Evolutionary conservation across 148 eudicot species (phyloP), one percentile per base, ranked within the genome.

Genomic region (Arctostaphylos glauca): DNA sequence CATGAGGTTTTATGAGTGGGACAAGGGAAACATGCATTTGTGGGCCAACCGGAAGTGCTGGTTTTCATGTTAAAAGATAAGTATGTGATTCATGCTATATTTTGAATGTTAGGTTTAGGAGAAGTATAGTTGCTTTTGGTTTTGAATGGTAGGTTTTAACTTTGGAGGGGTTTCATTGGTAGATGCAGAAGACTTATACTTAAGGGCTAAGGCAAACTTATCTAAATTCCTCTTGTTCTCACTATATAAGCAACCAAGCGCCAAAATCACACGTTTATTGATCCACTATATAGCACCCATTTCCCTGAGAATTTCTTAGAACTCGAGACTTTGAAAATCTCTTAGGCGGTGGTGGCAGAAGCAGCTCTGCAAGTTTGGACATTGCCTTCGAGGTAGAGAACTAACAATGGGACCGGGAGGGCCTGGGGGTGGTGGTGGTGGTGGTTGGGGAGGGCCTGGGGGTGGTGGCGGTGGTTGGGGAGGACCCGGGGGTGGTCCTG

Each of bases 401-500:
- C 71, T 66, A 52, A 64, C 19, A 3, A 80, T 80, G 82, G 59
- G 74, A 6, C 82, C 74, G 2, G 82, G 81, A 16, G 81, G 81
- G n/a, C 81, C 81, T 15, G 80, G 80, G 1, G 80, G 66, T 14
- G 62, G 62, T 0, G 58, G 78, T 10, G 31, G 31, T 0, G 48
- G 48, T 5, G 75, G 62, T 1, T 21, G 77, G 10, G 84, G 84
- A 4, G 84, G 84, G 3, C 70, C 59, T 58, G 84, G 78, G 2
- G 25, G 60, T 0, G 60, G 59, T 12, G 81, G 81, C 15, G 66
- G 80, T 1, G 82, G 82, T 0, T 71, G 70, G 44, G 86, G 86
- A 2, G 85, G 85, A 0, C 83, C 72, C 0, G 85, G 82, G 5
- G 79, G 84, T 3, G 38, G 71, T 23, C 64, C 70, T 23, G 79